These are phyloP conservation scores for Boletus eberwhitei DNA, from an alignment of 768 basidiomycete genomes.

Conservation along the genomic window DNA sequence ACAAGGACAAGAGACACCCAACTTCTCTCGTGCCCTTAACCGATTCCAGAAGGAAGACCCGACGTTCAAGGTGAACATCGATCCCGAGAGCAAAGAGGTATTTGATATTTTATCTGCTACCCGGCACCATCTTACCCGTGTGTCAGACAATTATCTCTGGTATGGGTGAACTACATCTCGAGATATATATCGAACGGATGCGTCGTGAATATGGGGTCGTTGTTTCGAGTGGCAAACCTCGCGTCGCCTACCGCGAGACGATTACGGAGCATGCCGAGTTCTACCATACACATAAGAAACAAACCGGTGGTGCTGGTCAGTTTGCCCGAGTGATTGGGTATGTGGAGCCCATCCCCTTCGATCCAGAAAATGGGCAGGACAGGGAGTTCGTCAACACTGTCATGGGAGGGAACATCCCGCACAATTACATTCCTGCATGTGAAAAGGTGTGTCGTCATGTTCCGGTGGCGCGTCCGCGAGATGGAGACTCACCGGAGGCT, in stretches of 20 bases:
- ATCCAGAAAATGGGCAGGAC: conserved; percentile 77
- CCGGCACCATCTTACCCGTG: neutral
- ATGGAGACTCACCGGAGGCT: neutral
- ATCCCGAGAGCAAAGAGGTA: conserved; percentile 91
- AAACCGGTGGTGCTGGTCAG: conserved; percentile 95
- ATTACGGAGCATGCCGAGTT: conserved; percentile 81
- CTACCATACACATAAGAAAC: conserved; percentile 95
- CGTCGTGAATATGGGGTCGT: conserved; percentile 94
- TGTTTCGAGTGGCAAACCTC: conserved; percentile 91
- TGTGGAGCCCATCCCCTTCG: conserved; percentile 82
- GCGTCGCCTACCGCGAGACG: conserved; percentile 95
- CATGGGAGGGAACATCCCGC: conserved; percentile 90
- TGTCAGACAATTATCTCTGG: conserved; percentile 94
- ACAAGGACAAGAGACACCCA: conserved; percentile 87
- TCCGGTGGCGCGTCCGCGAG: neutral
- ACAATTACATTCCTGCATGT: conserved; percentile 89
- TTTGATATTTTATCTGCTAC: neutral
- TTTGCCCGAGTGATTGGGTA: conserved; percentile 90
- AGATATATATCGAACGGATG: conserved; percentile 99
- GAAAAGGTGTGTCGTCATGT: conserved; percentile 64
- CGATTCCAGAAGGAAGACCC: conserved; percentile 99
- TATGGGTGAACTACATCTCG: conserved; percentile 98
- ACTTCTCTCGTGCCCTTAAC: conserved; percentile 94
- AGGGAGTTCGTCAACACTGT: conserved; percentile 81
- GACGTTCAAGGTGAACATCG: conserved; percentile 96